phyloP scores from a whole-genome alignment of 345 rosid genomes.

The Laguncularia racemosa region DNA sequence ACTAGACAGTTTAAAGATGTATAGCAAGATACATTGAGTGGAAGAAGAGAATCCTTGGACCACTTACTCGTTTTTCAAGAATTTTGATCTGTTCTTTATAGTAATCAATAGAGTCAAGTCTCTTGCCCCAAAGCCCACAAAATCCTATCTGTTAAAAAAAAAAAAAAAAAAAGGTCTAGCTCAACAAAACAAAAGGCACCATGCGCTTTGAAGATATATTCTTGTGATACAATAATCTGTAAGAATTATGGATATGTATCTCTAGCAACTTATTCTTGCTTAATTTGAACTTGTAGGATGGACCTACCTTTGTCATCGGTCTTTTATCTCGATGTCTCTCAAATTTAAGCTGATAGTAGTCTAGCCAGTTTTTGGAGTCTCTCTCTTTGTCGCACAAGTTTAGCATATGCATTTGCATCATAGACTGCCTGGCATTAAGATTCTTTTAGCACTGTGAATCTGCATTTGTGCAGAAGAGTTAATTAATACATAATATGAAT shows the following conservation, averaged over 20 bases:
- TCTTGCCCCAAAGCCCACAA: constrained; percentile 72
- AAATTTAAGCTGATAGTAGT: constrained; percentile 69
- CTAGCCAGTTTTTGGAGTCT: constrained; percentile 85
- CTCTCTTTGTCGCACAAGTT: constrained; percentile 58
- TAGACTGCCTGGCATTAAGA: constrained; percentile 58
- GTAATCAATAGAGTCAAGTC: constrained; percentile 77
- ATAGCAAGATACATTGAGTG: background rate
- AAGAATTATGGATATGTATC: no score
- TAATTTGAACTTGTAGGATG: background rate
- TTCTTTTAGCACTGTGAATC: background rate
- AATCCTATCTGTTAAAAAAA: constrained; percentile 55
- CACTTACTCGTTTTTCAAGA: constrained; percentile 55
- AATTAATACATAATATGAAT: background rate
- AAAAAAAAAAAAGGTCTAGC: constrained; percentile 4
- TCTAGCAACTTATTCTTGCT: background rate
- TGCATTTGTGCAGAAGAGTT: background rate
- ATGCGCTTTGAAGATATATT: background rate
- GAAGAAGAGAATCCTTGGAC: background rate
- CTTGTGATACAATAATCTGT: background rate
- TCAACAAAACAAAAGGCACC: constrained; percentile 8
- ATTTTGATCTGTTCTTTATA: constrained; percentile 52
- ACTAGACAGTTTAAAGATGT: background rate
- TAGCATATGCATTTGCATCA: constrained; percentile 68
- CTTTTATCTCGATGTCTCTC: constrained; percentile 77
- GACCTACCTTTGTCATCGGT: constrained; percentile 61